Base-by-base conservation (phyloP, 2,329 filamentous ascomycete genomes). In the Nemania sp. region DNA sequence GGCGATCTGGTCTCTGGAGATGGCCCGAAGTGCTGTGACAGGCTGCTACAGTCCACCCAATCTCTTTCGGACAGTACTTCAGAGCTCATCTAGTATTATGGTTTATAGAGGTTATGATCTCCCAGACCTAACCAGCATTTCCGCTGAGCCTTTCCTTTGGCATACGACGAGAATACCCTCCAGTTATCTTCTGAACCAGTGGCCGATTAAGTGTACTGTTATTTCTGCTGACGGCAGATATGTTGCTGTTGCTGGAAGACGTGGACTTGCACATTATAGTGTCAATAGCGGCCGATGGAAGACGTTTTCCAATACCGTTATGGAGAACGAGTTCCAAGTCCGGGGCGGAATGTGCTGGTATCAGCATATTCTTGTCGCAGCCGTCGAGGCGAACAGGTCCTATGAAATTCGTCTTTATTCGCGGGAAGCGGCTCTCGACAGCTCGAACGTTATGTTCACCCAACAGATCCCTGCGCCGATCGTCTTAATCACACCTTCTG, bases 281-380 rank as follows among this genome's bases (percentile, higher is more conserved):
- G 89, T 98, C 69, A 92, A 92, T 73, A 98, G 95, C 77, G 93
- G 95, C 29, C 88, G 96, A 66, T 99, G 96, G 96, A 98, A 97
- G 78, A 97, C 92, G 0, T 99, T 99, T 78, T 87, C 91, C 56
- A 93, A 94, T 74, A 87, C 90, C 27, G 88, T 87, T 32, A 87
- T 91, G 76, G 96, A 98, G 79, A 94, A 94, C 74, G 93, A 94
- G 70, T 99, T 99, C 77, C 89, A 93, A 26, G 93, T 99, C 15
- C 87, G 94, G 70, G 96, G 96, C 56, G 96, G 96, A 6, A 97
- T 99, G 94, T 98, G 95, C 78, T 99, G 96, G 96, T 94, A 97
- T 77, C 94, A 97, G 73, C 95, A 99, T 80, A 92, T 98, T 35
- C 85, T 99, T 20, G 93, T 98, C 64, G 94, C 94, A 45, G 94